phyloP scores from a whole-genome alignment of 805 yeast genomes.

The Starmerella sp. region DNA sequence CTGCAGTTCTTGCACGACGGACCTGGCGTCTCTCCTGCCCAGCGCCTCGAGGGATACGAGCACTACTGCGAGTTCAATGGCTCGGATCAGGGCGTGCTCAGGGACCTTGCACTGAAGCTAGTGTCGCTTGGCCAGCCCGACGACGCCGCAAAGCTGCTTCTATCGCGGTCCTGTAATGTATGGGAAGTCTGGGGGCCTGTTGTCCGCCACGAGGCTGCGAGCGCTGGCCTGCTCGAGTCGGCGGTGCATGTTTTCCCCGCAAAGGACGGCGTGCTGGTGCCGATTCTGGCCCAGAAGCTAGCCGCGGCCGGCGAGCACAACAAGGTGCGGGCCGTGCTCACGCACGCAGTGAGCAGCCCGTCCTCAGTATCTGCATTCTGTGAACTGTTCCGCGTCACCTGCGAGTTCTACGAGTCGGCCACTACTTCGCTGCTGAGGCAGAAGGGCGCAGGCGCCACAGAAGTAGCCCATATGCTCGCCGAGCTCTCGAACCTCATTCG shows the following conservation, averaged over 20 bases:
- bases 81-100: neutral
- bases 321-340: conserved; percentile 1
- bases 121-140: neutral
- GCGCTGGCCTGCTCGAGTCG: neutral
- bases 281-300: neutral
- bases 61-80: conserved; percentile 5
- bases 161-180: neutral
- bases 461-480: conserved; percentile 43
- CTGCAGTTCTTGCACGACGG: conserved; percentile 35
- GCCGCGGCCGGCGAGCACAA: neutral
- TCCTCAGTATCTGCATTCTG: neutral
- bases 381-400: conserved; percentile 29
- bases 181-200: conserved; percentile 10
- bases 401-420: conserved; percentile 2
- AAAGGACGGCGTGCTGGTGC: neutral
- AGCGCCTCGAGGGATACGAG: neutral
- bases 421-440: conserved; percentile 37
- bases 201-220: neutral
- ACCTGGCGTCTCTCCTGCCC: neutral
- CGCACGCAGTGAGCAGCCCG: neutral
- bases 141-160: conserved; percentile 3
- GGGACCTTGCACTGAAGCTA: neutral
- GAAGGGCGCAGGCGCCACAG: conserved; percentile 48
- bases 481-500: conserved; percentile 33
- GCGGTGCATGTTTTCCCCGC: neutral